These are phyloP conservation scores for Candida sojae DNA, from an alignment of 1,139 yeast species.

Conservation along the genomic window DNA sequence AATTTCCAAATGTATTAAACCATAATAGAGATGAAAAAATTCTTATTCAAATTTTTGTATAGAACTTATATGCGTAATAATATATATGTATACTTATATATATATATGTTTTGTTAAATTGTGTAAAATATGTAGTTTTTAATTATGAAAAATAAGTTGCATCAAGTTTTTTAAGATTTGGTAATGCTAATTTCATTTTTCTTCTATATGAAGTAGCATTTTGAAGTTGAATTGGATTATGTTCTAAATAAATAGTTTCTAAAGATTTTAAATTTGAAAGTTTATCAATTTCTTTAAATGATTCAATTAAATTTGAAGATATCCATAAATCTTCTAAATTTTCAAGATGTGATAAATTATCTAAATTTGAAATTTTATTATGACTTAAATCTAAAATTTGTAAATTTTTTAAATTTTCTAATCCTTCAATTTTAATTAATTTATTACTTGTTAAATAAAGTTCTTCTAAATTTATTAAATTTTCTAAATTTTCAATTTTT, in stretches of 20 bases:
- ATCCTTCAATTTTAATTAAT: slow-evolving; percentile 70
- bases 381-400: slow-evolving; percentile 81
- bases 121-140: no score
- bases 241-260: slow-evolving; percentile 92
- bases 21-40: background rate
- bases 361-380: slow-evolving; percentile 63
- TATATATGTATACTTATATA: no score
- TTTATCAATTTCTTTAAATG: slow-evolving; percentile 67
- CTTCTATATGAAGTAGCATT: slow-evolving; percentile 84
- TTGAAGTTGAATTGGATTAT: slow-evolving; percentile 80
- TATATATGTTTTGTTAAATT: no score
- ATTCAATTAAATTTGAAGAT: slow-evolving; percentile 68
- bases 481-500: slow-evolving; percentile 80
- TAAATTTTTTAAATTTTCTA: slow-evolving; percentile 69
- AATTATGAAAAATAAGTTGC: slow-evolving; percentile 59
- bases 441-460: slow-evolving; percentile 88
- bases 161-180: slow-evolving; percentile 82
- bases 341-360: slow-evolving; percentile 63
- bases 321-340: slow-evolving; percentile 93
- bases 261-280: slow-evolving; percentile 63
- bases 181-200: slow-evolving; percentile 71
- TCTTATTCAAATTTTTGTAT: no score
- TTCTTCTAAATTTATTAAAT: slow-evolving; percentile 73
- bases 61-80: no score
- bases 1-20: background rate